phyloP scores from a whole-genome alignment of 1,284 basidiomycete species.

The Farysia itapuensis region DNA sequence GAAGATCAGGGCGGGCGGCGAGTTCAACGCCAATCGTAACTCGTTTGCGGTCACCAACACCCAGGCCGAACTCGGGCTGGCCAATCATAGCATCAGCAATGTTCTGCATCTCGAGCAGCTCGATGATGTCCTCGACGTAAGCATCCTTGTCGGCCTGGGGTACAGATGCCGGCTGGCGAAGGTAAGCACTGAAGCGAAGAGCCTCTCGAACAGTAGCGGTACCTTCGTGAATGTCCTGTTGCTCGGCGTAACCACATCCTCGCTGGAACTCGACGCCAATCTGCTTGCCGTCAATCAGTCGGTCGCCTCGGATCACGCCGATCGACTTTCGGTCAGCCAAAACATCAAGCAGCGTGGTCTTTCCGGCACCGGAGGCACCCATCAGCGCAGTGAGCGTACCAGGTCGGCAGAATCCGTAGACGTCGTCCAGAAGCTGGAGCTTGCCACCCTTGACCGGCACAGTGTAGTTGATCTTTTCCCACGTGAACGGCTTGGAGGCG shows the following conservation, averaged over 20 bases:
- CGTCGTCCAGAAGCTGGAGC: slow-evolving; percentile 72
- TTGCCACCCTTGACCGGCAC: slow-evolving; percentile 65
- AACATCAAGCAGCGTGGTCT: slow-evolving; percentile 71
- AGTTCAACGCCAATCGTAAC: slow-evolving; percentile 74
- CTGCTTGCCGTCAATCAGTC: slow-evolving; percentile 74
- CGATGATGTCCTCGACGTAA: slow-evolving; percentile 77
- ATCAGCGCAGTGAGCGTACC: slow-evolving; percentile 72
- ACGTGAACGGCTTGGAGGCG: slow-evolving; percentile 59
- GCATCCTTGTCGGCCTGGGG: slow-evolving; percentile 73
- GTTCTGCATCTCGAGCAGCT: slow-evolving; percentile 74
- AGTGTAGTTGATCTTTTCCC: slow-evolving; percentile 62
- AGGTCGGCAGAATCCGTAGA: slow-evolving; percentile 80
- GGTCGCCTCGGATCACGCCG: slow-evolving; percentile 77
- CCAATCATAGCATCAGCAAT: slow-evolving; percentile 74
- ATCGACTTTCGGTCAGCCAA: slow-evolving; percentile 76
- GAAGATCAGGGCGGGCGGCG: slow-evolving; percentile 73
- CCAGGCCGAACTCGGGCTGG: slow-evolving; percentile 64
- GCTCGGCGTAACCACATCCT: slow-evolving; percentile 69
- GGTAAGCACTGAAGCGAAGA: slow-evolving; percentile 75
- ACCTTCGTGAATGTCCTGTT: slow-evolving; percentile 80
- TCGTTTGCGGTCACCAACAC: slow-evolving; percentile 69
- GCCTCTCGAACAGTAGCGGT: slow-evolving; percentile 83
- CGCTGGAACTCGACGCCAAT: slow-evolving; percentile 75
- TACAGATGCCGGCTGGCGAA: slow-evolving; percentile 74
- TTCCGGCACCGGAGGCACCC: slow-evolving; percentile 74